Evolutionary conservation across 106 monocot species (phyloP).

Genomic region (Dendrobium nobile): DNA sequence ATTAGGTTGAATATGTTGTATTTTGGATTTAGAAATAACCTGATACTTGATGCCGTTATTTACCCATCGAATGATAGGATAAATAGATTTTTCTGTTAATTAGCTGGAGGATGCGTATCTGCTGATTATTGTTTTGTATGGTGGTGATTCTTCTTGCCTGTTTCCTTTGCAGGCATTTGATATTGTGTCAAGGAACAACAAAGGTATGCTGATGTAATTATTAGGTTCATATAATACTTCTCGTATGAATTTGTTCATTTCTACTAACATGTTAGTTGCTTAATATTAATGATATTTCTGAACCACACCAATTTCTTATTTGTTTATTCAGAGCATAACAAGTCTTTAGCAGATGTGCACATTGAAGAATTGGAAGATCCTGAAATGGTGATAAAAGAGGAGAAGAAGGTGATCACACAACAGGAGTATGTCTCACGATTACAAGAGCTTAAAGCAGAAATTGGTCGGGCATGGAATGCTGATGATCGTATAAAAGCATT

Average conservation of each 20-base stretch:
- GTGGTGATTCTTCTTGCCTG: background rate
- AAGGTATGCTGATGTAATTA: constrained; percentile 9
- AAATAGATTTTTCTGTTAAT: background rate
- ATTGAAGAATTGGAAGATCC: constrained; percentile 32
- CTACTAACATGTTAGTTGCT: background rate
- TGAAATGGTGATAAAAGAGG: constrained; percentile 18
- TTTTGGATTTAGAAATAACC: background rate
- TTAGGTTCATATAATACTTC: background rate
- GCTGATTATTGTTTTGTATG: background rate
- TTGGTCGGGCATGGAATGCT: constrained; percentile 25
- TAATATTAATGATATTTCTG: constrained; percentile 2
- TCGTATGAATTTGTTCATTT: background rate
- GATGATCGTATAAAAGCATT: constrained; percentile 28
- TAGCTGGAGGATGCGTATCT: background rate
- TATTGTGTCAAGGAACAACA: constrained; percentile 9
- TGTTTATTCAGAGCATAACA: constrained; percentile 17
- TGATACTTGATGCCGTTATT: background rate
- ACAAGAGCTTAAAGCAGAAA: constrained; percentile 31
- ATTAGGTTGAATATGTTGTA: background rate
- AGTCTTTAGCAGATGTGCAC: constrained; percentile 20
- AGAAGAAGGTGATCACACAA: constrained; percentile 17
- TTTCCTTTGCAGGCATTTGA: constrained; percentile 20
- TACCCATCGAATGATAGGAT: background rate
- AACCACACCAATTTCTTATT: background rate
- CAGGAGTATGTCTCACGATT: constrained; percentile 29